Base-by-base conservation (phyloP, 192 early-diverging fungal species). In the Coemansia sp. region DNA sequence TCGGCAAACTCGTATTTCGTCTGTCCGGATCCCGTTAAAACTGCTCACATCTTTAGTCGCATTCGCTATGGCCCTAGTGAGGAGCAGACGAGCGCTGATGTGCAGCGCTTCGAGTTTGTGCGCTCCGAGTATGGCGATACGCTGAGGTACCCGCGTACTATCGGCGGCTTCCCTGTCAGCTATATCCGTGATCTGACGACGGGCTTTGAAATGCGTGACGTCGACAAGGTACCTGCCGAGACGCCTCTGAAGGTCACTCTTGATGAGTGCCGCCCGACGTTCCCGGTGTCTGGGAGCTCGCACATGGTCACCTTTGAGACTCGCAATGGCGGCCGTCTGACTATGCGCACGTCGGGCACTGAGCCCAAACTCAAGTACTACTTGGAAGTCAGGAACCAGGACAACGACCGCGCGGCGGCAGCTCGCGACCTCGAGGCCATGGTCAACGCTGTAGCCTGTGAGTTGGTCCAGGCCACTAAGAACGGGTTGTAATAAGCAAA, bases 311-410 rank as follows among this genome's bases (percentile, higher is more conserved):
- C 95, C 0, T 94, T 98, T 70, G 83, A 84, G 64, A 86, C 90
- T 13, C 86, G 88, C 62, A 88, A 91, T 43, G 85, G 84, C 45
- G 87, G 84, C 47, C 86, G 89, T 22, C 84, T 88, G 58, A 91
- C 89, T 9, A 69, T 90, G 71, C 84, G 88, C 61, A 88, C 90
- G 2, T 86, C 90, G 56, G 93, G 93, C 7, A 95, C 95, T 6
- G 96, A 96, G 75, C 95, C 92, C 68, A 98, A 95, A 72, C 86
- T 95, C 79, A 95, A 94, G 81, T 93, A 92, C 69, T 93, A 93
- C 67, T 66, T 89, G 35, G 92, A 94, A 43, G 76, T 91, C 16
- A 68, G 85, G 12, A 73, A 65, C 79, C 20, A 27, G 5, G 62
- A 69, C 24, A 69, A 74, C 39, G 76, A 82, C 61, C 65, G 90